These are phyloP conservation scores for Calonectria leucothoes DNA, from an alignment of 2,329 filamentous ascomycete species.

Conservation along the genomic window DNA sequence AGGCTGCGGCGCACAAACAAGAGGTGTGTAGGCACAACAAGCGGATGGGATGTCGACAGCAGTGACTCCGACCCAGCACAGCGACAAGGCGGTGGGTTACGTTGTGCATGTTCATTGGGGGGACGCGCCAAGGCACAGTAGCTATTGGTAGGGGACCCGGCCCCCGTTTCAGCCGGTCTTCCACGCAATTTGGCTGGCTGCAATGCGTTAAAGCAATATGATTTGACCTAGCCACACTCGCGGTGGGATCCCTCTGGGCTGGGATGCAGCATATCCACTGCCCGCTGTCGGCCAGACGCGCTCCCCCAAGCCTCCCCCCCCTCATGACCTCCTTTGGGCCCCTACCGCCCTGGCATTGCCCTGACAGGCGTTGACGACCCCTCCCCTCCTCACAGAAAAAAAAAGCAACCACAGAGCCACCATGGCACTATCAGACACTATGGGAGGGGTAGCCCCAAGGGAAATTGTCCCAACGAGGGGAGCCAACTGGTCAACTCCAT, in stretches of 20 bases:
- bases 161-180: constrained; percentile 21
- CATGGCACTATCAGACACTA: background rate
- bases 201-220: constrained; percentile 11
- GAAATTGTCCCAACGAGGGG: background rate
- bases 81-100: constrained; percentile 34
- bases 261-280: constrained; percentile 1
- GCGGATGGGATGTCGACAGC: constrained; percentile 26
- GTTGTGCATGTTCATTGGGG: constrained; percentile 39
- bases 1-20: constrained; percentile 36
- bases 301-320: background rate
- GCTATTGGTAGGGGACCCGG: constrained; percentile 12
- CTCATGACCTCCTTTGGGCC: background rate
- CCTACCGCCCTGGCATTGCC: constrained; percentile 5
- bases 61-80: constrained; percentile 8
- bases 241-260: background rate
- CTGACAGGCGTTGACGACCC: constrained; percentile 1
- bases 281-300: background rate
- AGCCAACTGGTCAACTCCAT: background rate
- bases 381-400: background rate
- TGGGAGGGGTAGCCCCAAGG: background rate
- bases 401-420: constrained; percentile 2
- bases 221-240: constrained; percentile 6
- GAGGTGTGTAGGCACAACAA: constrained; percentile 25
- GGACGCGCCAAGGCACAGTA: constrained; percentile 25
- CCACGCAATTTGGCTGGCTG: constrained; percentile 11